A percentile compares a stretch with the other conserved stretches of the same genome.
phyloP scores from a whole-genome alignment of 2,329 filamentous ascomycete species.

The Penicillium sp. region DNA sequence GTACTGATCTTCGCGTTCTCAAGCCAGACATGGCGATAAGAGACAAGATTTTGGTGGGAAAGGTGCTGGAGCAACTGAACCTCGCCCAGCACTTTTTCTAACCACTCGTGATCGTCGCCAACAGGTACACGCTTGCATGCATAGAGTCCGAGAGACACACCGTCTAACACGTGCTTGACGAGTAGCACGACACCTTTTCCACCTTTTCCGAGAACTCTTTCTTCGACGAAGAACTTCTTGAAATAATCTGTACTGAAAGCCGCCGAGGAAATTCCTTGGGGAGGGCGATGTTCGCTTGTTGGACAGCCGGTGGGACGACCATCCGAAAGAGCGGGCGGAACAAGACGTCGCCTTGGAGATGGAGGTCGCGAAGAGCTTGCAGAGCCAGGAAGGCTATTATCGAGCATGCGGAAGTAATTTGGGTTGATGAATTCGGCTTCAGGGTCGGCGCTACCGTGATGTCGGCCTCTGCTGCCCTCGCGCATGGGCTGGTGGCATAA shows the following conservation, averaged over 20 bases:
- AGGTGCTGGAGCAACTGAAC: constrained; percentile 89
- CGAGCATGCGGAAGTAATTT: constrained; percentile 93
- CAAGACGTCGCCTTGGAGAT: constrained; percentile 50
- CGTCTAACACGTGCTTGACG: constrained; percentile 89
- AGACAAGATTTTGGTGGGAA: constrained; percentile 91
- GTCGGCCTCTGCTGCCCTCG: constrained; percentile 46
- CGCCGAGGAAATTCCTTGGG: constrained; percentile 73
- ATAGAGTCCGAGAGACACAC: constrained; percentile 82
- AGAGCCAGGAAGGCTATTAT: constrained; percentile 54
- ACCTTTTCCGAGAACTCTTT: constrained; percentile 79
- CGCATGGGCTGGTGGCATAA: constrained; percentile 75
- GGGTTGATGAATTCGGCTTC: constrained; percentile 76
- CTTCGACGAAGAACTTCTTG: constrained; percentile 86
- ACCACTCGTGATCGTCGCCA: constrained; percentile 88
- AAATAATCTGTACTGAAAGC: constrained; percentile 95
- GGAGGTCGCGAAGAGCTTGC: constrained; percentile 45
- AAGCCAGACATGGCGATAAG: constrained; percentile 95
- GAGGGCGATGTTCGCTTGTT: constrained; percentile 49
- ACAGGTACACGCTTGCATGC: constrained; percentile 97
- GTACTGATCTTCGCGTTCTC: constrained; percentile 80
- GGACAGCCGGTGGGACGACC: constrained; percentile 28
- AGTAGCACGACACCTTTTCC: constrained; percentile 93
- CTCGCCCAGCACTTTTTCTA: constrained; percentile 90
- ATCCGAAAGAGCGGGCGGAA: constrained; percentile 45
- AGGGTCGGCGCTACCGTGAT: constrained; percentile 30